Evolutionary conservation across 306 rosid species (phyloP).

Genomic region (Prunus davidiana): DNA sequence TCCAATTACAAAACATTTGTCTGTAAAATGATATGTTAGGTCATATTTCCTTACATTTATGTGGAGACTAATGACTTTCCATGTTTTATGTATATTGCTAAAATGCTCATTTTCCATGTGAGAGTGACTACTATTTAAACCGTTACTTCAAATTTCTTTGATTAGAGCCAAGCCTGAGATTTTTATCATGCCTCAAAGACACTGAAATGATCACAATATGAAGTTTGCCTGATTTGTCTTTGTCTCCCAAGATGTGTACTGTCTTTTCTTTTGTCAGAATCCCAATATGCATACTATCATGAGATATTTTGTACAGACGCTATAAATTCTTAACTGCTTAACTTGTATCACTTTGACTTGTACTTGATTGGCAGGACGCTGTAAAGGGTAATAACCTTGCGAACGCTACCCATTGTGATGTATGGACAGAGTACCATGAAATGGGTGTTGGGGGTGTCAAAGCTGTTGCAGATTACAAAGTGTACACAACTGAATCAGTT

Average conservation of each 20-base stretch:
- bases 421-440: slow-evolving; percentile 82
- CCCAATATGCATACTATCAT: neutral
- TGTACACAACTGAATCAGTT: slow-evolving; percentile 58
- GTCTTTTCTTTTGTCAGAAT: neutral
- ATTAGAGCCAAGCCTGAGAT: neutral
- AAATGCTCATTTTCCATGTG: neutral
- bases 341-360: slow-evolving; percentile 15
- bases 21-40: neutral
- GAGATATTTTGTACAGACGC: neutral
- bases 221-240: neutral
- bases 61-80: neutral
- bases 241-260: neutral
- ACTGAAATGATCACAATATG: neutral
- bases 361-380: slow-evolving; percentile 46
- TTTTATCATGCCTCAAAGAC: neutral
- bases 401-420: slow-evolving; percentile 62
- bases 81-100: neutral
- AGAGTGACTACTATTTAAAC: neutral
- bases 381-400: slow-evolving; percentile 55
- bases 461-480: slow-evolving; percentile 69
- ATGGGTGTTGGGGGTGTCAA: slow-evolving; percentile 71
- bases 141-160: neutral
- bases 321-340: neutral
- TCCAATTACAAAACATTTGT: neutral
- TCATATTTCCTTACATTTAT: neutral